A percentile compares a stretch with the other conserved stretches of the same genome.
Evolutionary conservation across 1,284 basidiomycete species (phyloP).

Genomic region (Ustilago loliicola): DNA sequence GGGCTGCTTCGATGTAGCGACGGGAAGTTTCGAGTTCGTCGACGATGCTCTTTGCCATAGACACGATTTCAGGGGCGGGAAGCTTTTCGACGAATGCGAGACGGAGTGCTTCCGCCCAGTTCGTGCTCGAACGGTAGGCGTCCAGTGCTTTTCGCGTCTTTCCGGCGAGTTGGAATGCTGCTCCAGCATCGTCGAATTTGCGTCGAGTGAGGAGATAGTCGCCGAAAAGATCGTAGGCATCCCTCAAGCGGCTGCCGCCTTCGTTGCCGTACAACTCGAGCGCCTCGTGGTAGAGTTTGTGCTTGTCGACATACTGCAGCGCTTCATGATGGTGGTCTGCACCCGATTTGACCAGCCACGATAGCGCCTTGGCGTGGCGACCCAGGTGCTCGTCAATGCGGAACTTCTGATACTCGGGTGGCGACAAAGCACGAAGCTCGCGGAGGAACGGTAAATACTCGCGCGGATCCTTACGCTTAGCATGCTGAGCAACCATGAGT

Average conservation of each 20-base stretch:
- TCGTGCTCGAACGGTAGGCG: constrained; percentile 51
- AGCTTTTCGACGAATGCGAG: constrained; percentile 50
- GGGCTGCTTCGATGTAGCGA: constrained; percentile 82
- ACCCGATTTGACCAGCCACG: constrained; percentile 83
- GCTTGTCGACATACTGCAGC: constrained; percentile 81
- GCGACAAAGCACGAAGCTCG: constrained; percentile 84
- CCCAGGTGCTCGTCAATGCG: constrained; percentile 93
- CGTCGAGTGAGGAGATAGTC: constrained; percentile 88
- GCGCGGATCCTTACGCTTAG: constrained; percentile 95
- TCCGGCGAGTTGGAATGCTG: constrained; percentile 54
- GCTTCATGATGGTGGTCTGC: constrained; percentile 82
- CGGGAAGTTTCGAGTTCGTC: constrained; percentile 80
- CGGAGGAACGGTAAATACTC: constrained; percentile 98
- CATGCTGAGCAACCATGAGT: constrained; percentile 94
- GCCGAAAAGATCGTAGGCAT: constrained; percentile 78
- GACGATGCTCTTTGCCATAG: constrained; percentile 67
- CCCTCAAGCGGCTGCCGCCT: constrained; percentile 22
- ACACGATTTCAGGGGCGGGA: constrained; percentile 72
- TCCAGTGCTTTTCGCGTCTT: constrained; percentile 55
- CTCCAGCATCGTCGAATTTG: constrained; percentile 85
- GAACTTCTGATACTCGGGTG: constrained; percentile 83
- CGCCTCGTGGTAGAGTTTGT: constrained; percentile 76
- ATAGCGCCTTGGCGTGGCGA: constrained; percentile 81
- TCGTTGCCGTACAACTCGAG: constrained; percentile 44
- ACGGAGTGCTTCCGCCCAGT: constrained; percentile 62